Evolutionary conservation across 1,284 basidiomycete species (phyloP).

Genomic region (Inonotus obliquus): DNA sequence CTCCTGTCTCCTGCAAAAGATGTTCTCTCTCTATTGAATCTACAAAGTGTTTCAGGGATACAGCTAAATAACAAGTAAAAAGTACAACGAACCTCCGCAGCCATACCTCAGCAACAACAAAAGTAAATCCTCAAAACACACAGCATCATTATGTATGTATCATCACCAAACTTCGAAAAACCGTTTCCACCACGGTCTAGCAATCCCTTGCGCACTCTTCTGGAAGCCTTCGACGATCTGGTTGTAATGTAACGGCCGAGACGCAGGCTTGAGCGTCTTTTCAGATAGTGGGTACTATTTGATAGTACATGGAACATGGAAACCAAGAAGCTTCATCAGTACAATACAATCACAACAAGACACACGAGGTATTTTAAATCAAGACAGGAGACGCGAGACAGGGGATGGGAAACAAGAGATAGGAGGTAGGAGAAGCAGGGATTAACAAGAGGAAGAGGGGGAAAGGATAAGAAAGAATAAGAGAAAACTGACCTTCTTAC

Average conservation of each 20-base stretch:
- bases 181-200: slow-evolving; percentile 74
- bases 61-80: too few relatives aligned
- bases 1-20: too few relatives aligned
- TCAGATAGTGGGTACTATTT: slow-evolving; percentile 58
- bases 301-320: too few relatives aligned
- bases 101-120: neutral
- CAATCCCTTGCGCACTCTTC: slow-evolving; percentile 68
- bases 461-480: too few relatives aligned
- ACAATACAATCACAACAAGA: neutral
- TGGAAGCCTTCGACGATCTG: slow-evolving; percentile 66
- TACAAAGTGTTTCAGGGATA: too few relatives aligned
- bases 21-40: too few relatives aligned
- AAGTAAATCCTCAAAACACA: too few relatives aligned
- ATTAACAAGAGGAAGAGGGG: too few relatives aligned
- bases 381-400: neutral
- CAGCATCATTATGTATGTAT: slow-evolving; percentile 11
- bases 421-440: too few relatives aligned
- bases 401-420: too few relatives aligned
- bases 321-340: neutral
- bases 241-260: slow-evolving; percentile 65
- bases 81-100: neutral
- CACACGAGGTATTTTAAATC: too few relatives aligned
- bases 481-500: slow-evolving; percentile 44
- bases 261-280: slow-evolving; percentile 58
- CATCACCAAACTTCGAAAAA: slow-evolving; percentile 71